Evolutionary conservation across 164 flowering plant genomes (phyloP), one percentile per base, ranked within the genome.

Genomic region (Euptelea pleiosperma): DNA sequence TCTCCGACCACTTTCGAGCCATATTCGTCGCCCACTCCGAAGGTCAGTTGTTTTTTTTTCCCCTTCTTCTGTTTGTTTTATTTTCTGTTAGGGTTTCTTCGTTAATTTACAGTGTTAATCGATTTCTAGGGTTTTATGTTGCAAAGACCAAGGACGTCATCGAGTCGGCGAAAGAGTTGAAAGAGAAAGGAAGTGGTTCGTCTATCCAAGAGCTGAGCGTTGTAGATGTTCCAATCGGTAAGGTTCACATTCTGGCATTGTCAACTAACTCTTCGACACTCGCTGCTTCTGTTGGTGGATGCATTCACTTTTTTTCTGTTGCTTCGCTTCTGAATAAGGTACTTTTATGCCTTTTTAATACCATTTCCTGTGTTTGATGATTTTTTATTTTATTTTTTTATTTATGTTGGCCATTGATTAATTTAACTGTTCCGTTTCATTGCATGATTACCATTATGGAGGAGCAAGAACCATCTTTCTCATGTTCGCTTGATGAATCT

Each of bases 241-340:
- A 70, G 55, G 84, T 84, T 57, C 54, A 64, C 36, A 75, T 87
- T 39, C 60, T 93, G 58, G 74, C 85, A 0, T 43, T 93, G 57
- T 87, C 97, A 0, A 15, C 58, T 21, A 91, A 80, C 60, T 76
- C 82, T 8, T 78, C 85, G 2, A 63, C 52, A 2, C 82, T 93
- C 34, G 84, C 92, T 4, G 94, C 78, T 40, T 58, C 73, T 48
- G 79, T 79, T 37, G 84, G 63, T 25, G 65, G 69, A 0, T 46
- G 70, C 5, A 40, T 87, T 70, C 76, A 79, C 57, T 75, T 85
- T 46, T 90, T 73, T 65, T 55, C 75, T 0, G 78, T 84, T 21
- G 30, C 66, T 22, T 76, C 87, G 1, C 82, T 93, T 55, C 78
- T 88, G 35, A 66, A 76, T 16, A 82, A 90, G 96, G 97, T 93